Evolutionary conservation across 1,139 yeast species (phyloP).

Genomic region (Casaregolazyma suthepensis): DNA sequence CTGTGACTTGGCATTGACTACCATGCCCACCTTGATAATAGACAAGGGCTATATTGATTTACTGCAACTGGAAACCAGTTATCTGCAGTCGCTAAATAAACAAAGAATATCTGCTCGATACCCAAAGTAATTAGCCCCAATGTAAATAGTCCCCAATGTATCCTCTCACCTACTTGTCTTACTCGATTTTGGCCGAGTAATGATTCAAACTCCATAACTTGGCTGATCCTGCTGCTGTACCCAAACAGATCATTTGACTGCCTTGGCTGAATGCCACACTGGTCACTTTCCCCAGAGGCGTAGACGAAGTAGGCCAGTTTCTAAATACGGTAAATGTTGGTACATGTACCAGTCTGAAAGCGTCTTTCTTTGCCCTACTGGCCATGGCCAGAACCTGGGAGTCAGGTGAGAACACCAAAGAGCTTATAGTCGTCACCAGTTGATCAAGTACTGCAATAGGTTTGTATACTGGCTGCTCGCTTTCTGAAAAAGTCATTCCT

Average conservation of each 20-base stretch:
- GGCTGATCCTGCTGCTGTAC: slow-evolving; percentile 86
- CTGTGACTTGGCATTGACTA: background rate
- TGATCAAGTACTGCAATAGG: slow-evolving; percentile 59
- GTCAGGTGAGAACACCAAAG: slow-evolving; percentile 71
- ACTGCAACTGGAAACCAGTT: background rate
- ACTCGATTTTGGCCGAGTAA: slow-evolving; percentile 33
- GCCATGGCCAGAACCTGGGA: slow-evolving; percentile 88
- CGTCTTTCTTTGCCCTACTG: slow-evolving; percentile 79
- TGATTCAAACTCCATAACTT: slow-evolving; percentile 87
- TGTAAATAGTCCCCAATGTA: no score
- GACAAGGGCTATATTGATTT: background rate
- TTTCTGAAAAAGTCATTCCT: slow-evolving; percentile 21
- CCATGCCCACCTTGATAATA: background rate
- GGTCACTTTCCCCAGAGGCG: slow-evolving; percentile 92
- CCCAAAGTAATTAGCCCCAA: no score
- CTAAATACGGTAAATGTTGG: slow-evolving; percentile 82
- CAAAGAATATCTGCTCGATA: background rate
- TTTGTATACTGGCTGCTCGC: slow-evolving; percentile 24
- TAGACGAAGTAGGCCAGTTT: slow-evolving; percentile 97
- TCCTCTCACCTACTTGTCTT: background rate
- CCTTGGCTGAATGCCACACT: slow-evolving; percentile 75
- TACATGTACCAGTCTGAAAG: slow-evolving; percentile 77
- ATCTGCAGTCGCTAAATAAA: background rate
- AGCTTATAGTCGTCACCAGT: slow-evolving; percentile 72
- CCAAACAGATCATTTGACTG: slow-evolving; percentile 78